These are phyloP conservation scores for Apophysomyces trapeziformis DNA, from an alignment of 371 early-diverging fungal species.

Conservation along the genomic window DNA sequence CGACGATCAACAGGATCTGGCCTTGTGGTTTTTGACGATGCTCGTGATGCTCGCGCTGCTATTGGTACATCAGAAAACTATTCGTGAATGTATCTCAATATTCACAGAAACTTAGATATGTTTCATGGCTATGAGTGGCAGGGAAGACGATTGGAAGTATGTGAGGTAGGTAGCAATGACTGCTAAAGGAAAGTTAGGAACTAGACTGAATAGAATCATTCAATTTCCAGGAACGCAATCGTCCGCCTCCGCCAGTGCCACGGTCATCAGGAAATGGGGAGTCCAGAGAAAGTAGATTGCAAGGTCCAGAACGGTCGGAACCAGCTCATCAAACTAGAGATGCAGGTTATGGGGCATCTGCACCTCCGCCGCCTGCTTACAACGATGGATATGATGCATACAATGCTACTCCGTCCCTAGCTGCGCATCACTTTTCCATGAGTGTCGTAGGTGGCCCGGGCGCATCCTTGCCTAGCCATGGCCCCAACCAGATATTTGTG, in stretches of 20 bases:
- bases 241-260: slow-evolving; percentile 24
- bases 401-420: slow-evolving; percentile 20
- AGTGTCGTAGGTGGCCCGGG: slow-evolving; percentile 48
- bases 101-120: slow-evolving; percentile 53
- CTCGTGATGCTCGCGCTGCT: slow-evolving; percentile 66
- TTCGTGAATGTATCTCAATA: slow-evolving; percentile 2
- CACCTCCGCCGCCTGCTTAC: slow-evolving; percentile 16
- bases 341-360: slow-evolving; percentile 17
- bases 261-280: slow-evolving; percentile 11
- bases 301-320: slow-evolving; percentile 1
- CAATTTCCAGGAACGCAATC: slow-evolving; percentile 18
- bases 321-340: background rate
- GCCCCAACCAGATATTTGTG: slow-evolving; percentile 59
- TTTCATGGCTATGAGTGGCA: slow-evolving; percentile 82
- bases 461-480: slow-evolving; percentile 45
- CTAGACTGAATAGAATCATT: background rate
- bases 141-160: slow-evolving; percentile 77
- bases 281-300: slow-evolving; percentile 5
- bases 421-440: slow-evolving; percentile 22
- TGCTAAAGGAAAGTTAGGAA: background rate
- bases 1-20: slow-evolving; percentile 73
- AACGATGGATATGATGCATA: slow-evolving; percentile 1
- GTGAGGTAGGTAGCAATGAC: slow-evolving; percentile 59
- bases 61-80: slow-evolving; percentile 57
- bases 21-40: slow-evolving; percentile 70